phyloP scores from a whole-genome alignment of 140 eudicot genomes.

The Bidens hawaiensis region DNA sequence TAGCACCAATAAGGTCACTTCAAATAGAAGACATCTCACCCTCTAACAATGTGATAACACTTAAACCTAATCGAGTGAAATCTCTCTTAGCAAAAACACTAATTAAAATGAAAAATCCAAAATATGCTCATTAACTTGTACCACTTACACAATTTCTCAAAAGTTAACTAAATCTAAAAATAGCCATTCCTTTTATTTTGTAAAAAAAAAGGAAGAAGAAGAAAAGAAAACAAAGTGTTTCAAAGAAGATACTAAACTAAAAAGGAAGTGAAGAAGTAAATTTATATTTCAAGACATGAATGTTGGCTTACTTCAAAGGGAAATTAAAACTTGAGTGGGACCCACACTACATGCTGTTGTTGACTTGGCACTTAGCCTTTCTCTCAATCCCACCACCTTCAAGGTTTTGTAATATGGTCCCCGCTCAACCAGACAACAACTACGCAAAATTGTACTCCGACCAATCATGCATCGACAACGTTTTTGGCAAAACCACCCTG shows the following conservation, averaged over 20 bases:
- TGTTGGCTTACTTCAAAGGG: neutral
- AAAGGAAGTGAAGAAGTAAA: neutral
- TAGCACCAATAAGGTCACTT: neutral
- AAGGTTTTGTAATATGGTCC: conserved; percentile 30
- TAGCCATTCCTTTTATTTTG: neutral
- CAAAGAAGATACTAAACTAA: no score
- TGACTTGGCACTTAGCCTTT: conserved; percentile 21
- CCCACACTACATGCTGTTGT: neutral
- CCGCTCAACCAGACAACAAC: conserved; percentile 3
- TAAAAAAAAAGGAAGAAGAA: no score
- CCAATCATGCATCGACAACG: conserved; percentile 54
- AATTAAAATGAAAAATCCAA: neutral
- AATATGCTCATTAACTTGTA: neutral
- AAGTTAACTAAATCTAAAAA: no score
- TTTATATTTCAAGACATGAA: neutral
- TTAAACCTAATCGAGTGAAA: neutral
- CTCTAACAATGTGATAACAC: neutral
- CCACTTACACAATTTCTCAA: neutral
- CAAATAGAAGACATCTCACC: neutral
- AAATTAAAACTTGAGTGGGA: neutral
- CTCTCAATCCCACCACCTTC: conserved; percentile 13
- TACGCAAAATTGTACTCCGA: neutral
- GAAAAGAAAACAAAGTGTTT: neutral
- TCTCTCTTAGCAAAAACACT: neutral
- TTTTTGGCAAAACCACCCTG: conserved; percentile 33